A percentile compares a stretch with the other conserved stretches of the same genome.
Evolutionary conservation across 106 monocot genomes (phyloP).

Genomic region (Amphibolis antarctica): DNA sequence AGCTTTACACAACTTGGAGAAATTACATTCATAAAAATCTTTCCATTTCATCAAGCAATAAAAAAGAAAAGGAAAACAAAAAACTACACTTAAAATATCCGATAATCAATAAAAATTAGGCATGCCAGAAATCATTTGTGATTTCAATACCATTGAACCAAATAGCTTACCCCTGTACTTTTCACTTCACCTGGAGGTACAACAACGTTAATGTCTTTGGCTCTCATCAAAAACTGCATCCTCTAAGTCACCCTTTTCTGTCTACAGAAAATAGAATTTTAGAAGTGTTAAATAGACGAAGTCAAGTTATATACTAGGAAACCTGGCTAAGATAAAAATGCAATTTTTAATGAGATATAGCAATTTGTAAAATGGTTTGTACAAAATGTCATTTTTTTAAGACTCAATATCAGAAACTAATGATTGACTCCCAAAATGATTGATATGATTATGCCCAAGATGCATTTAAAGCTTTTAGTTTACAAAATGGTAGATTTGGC

Average conservation of each 20-base stretch:
- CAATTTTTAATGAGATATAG: neutral
- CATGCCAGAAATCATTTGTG: constrained; percentile 8
- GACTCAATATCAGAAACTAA: too few relatives aligned
- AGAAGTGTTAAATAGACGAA: too few relatives aligned
- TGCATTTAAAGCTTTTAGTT: too few relatives aligned
- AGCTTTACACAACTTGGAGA: too few relatives aligned
- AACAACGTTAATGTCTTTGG: constrained; percentile 57
- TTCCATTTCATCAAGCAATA: neutral
- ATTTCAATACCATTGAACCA: neutral
- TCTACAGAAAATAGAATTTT: constrained; percentile 38
- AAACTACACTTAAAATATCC: neutral
- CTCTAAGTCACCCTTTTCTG: constrained; percentile 99
- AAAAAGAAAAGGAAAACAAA: neutral
- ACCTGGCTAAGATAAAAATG: neutral
- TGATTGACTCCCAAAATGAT: too few relatives aligned
- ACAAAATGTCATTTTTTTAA: too few relatives aligned
- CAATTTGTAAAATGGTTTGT: too few relatives aligned
- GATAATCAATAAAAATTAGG: neutral
- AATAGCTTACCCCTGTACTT: constrained; percentile 67
- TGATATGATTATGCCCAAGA: too few relatives aligned
- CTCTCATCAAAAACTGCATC: constrained; percentile 95
- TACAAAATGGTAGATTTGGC: too few relatives aligned
- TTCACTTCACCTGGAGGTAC: constrained; percentile 44
- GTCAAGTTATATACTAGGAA: neutral
- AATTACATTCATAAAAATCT: too few relatives aligned